Evolutionary conservation across 2,329 filamentous ascomycete genomes (phyloP).

Genomic region (Lecanicillium sp.): DNA sequence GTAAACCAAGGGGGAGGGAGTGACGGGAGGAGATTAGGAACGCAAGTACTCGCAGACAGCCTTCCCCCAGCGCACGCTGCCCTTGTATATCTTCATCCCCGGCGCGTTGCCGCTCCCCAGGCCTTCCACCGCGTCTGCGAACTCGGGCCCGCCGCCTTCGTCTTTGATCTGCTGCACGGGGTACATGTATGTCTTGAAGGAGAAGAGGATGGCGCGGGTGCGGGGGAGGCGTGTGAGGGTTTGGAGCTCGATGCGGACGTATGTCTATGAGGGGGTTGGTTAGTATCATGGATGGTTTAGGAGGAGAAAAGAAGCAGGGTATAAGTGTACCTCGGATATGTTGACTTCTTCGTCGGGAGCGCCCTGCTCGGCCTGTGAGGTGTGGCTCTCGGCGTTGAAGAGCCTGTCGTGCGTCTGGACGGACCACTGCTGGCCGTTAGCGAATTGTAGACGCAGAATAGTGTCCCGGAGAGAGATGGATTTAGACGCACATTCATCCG

Average conservation of each 20-base stretch:
- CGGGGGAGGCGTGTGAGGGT: constrained; percentile 43
- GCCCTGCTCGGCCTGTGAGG: constrained; percentile 26
- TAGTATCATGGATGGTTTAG: neutral
- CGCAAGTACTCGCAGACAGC: constrained; percentile 42
- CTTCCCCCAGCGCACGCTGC: constrained; percentile 41
- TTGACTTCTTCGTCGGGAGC: constrained; percentile 33
- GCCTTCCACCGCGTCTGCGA: constrained; percentile 50
- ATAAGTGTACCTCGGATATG: constrained; percentile 28
- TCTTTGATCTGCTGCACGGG: constrained; percentile 41
- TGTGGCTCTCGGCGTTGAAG: constrained; percentile 33
- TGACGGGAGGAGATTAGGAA: neutral
- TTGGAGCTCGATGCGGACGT: constrained; percentile 45
- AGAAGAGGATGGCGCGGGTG: constrained; percentile 43
- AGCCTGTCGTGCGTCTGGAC: constrained; percentile 39
- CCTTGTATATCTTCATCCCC: constrained; percentile 50
- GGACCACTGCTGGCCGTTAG: constrained; percentile 45
- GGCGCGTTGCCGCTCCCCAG: constrained; percentile 44
- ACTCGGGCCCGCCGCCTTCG: constrained; percentile 39
- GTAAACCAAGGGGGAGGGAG: too few relatives aligned
- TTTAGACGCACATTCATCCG: constrained; percentile 46
- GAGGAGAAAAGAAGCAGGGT: neutral
- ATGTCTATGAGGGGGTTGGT: constrained; percentile 18
- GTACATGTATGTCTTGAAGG: constrained; percentile 52
- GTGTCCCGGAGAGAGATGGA: too few relatives aligned
- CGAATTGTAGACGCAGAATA: too few relatives aligned